Conservation (phyloP, 2,329 filamentous ascomycete species). For the Hortaea werneckii region DNA sequence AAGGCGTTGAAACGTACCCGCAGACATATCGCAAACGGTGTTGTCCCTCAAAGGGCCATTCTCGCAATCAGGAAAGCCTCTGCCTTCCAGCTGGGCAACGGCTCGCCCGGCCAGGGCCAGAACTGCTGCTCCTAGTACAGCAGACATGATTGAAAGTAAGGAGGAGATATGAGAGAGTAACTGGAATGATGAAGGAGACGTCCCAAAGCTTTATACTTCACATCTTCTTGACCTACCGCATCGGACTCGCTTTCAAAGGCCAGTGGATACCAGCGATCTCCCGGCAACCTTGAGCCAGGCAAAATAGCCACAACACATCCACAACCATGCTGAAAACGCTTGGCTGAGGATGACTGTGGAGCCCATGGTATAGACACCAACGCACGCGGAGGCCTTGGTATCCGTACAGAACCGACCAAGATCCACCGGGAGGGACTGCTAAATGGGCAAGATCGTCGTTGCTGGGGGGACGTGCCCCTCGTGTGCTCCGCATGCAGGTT, state of each 20-base stretch:
- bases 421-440: no score
- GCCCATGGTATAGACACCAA: no score
- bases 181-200: no score
- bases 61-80: slow-evolving; percentile 39
- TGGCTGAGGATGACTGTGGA: no score
- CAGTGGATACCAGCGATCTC: not conserved
- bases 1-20: slow-evolving; percentile 3
- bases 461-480: no score
- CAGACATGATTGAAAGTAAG: slow-evolving; percentile 1
- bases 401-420: no score
- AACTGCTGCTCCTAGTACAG: slow-evolving; percentile 1
- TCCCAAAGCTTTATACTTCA: no score
- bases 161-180: not conserved
- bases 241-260: not conserved
- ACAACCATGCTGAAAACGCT: no score
- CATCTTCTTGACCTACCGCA: not conserved
- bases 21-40: slow-evolving; percentile 40
- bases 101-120: slow-evolving; percentile 5
- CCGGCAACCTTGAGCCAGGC: slow-evolving; percentile 3
- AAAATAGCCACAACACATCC: not conserved
- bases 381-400: no score
- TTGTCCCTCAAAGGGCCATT: slow-evolving; percentile 42
- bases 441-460: no score
- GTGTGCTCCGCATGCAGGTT: no score
- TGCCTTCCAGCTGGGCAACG: slow-evolving; percentile 8